Evolutionary conservation across 495 filamentous ascomycete species (phyloP).

Genomic region (Hyaloscypha finlandica): DNA sequence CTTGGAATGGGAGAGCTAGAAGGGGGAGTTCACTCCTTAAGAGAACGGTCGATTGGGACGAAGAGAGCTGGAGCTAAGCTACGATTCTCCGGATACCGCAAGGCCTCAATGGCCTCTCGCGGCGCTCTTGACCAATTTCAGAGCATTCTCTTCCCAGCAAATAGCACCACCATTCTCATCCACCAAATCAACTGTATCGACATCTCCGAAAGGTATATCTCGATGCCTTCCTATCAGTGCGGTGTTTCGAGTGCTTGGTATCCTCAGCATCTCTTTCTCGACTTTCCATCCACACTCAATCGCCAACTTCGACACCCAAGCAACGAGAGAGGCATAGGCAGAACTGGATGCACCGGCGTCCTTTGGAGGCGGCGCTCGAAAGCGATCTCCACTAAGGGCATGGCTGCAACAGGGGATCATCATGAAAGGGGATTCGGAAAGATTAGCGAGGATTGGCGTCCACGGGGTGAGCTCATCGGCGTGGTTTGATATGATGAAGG

Average conservation of each 20-base stretch:
- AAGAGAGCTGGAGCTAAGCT: neutral
- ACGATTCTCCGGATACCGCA: neutral
- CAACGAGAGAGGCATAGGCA: constrained; percentile 73
- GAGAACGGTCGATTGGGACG: too few species aligned
- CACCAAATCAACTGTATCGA: constrained; percentile 36
- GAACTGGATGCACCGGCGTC: constrained; percentile 38
- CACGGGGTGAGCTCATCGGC: constrained; percentile 94
- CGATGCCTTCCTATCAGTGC: constrained; percentile 68
- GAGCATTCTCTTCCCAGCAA: constrained; percentile 56
- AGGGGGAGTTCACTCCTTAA: too few species aligned
- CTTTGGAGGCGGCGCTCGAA: constrained; percentile 60
- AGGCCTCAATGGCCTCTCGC: constrained; percentile 40
- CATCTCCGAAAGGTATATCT: constrained; percentile 24
- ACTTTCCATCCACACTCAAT: constrained; percentile 70
- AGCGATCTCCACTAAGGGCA: constrained; percentile 71
- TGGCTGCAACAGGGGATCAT: constrained; percentile 95
- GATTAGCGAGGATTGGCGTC: constrained; percentile 85
- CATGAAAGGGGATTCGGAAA: constrained; percentile 77
- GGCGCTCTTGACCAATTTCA: constrained; percentile 49
- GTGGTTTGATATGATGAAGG: constrained; percentile 96
- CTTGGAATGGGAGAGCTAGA: too few species aligned
- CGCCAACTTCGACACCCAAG: constrained; percentile 68
- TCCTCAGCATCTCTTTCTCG: constrained; percentile 78
- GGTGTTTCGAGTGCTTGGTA: constrained; percentile 87
- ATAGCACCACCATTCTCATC: constrained; percentile 52